Conservation (phyloP, 352 stramenopile genomes). For the Pythium biforme region DNA sequence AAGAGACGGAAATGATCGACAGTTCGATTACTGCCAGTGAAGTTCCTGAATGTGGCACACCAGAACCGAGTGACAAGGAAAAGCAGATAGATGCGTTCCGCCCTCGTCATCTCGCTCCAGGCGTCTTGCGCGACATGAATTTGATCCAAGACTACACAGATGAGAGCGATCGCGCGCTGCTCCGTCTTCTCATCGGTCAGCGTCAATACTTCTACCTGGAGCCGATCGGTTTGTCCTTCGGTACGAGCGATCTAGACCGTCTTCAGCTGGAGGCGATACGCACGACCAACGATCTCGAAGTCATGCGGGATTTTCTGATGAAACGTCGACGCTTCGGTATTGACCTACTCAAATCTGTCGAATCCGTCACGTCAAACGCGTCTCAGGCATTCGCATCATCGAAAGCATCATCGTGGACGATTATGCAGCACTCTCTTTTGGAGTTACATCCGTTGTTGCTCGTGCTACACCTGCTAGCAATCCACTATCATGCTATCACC, state of each 20-base stretch:
- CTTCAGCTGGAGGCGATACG: constrained; percentile 19
- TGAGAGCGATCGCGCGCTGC: constrained; percentile 60
- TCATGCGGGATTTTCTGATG: constrained; percentile 17
- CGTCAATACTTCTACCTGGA: constrained; percentile 83
- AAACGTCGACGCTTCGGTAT: constrained; percentile 22
- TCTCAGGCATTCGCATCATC: constrained; percentile 10
- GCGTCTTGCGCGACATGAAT: constrained; percentile 62
- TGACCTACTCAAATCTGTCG: constrained; percentile 19
- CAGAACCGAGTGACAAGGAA: not conserved
- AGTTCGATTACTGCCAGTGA: not conserved
- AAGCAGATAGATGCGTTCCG: constrained; percentile 33
- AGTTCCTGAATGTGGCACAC: not conserved
- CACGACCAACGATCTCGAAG: constrained; percentile 16
- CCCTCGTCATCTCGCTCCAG: constrained; percentile 56
- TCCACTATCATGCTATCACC: constrained; percentile 46
- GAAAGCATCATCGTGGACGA: constrained; percentile 39
- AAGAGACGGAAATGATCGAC: not conserved
- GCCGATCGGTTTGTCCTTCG: constrained; percentile 33
- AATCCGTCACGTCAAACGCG: constrained; percentile 2
- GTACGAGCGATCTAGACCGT: constrained; percentile 18
- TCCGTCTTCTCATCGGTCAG: constrained; percentile 58
- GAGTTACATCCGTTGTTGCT: constrained; percentile 59
- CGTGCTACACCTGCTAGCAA: constrained; percentile 53
- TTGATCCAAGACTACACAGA: constrained; percentile 75
- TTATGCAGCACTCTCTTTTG: constrained; percentile 48